Evolutionary conservation across 2,329 filamentous ascomycete species (phyloP).

Genomic region (Graphilbum fragrans): DNA sequence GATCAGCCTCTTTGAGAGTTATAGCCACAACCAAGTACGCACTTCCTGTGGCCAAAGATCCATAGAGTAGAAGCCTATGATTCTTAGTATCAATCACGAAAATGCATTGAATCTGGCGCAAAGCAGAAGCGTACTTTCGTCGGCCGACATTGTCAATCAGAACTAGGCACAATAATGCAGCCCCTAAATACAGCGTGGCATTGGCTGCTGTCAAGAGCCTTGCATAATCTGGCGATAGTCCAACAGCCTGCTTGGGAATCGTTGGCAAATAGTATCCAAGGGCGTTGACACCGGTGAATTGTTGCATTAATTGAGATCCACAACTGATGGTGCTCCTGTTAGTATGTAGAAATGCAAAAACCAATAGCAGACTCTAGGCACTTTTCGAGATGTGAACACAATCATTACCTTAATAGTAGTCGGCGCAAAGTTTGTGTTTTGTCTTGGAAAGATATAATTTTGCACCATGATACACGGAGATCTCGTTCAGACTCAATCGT

Average conservation of each 20-base stretch:
- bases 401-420: conserved; percentile 16
- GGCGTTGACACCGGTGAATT: conserved; percentile 31
- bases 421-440: conserved; percentile 24
- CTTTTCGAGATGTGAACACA: background rate
- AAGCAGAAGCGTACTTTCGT: conserved; percentile 17
- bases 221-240: conserved; percentile 35
- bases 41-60: conserved; percentile 19
- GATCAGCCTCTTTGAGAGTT: background rate
- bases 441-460: conserved; percentile 23
- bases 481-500: background rate
- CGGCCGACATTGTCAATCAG: conserved; percentile 27
- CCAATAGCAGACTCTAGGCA: too few relatives aligned
- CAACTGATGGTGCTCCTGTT: too few relatives aligned
- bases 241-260: conserved; percentile 42
- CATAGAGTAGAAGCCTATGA: conserved; percentile 25
- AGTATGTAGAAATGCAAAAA: too few relatives aligned
- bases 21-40: conserved; percentile 11
- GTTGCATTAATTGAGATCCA: conserved; percentile 34
- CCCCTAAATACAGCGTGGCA: conserved; percentile 24
- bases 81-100: background rate
- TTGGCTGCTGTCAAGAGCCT: conserved; percentile 43
- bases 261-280: conserved; percentile 37
- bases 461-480: conserved; percentile 12
- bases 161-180: conserved; percentile 23
- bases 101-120: background rate